Percentiles rank a stretch among this genome's conserved stretches.
Conservation (phyloP, 1,284 basidiomycete species). For the Sporisorium exsertum region DNA sequence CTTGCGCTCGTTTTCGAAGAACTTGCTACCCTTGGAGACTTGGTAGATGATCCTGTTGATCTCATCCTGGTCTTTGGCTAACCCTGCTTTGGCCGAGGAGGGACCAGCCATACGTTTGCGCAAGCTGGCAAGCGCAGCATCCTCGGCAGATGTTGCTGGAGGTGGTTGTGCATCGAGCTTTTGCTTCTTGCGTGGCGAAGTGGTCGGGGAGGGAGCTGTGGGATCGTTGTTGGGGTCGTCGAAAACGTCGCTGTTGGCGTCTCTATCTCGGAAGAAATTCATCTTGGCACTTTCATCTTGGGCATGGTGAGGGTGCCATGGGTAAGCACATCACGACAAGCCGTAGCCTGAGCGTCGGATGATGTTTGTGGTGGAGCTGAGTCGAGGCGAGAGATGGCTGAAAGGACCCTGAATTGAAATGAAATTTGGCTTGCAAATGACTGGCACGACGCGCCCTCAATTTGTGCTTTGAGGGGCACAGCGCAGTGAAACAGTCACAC, state of each 20-base stretch:
- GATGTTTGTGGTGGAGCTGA: slow-evolving; percentile 17
- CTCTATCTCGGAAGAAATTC: slow-evolving; percentile 53
- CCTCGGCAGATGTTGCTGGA: slow-evolving; percentile 9
- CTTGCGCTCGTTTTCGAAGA: slow-evolving; percentile 80
- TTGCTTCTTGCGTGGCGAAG: slow-evolving; percentile 46
- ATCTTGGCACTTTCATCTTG: slow-evolving; percentile 10
- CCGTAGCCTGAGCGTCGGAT: neutral
- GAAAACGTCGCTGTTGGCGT: slow-evolving; percentile 44
- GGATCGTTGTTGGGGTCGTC: slow-evolving; percentile 47
- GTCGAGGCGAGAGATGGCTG: slow-evolving; percentile 1
- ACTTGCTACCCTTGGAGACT: slow-evolving; percentile 66
- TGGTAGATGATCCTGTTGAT: slow-evolving; percentile 62
- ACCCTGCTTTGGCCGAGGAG: slow-evolving; percentile 65
- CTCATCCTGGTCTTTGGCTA: slow-evolving; percentile 61
- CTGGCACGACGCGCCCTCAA: neutral
- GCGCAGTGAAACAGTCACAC: neutral
- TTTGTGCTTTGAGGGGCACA: neutral
- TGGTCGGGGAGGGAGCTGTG: slow-evolving; percentile 36
- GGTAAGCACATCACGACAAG: slow-evolving; percentile 4
- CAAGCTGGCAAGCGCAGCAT: slow-evolving; percentile 53
- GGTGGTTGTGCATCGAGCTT: slow-evolving; percentile 13
- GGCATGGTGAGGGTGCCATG: neutral
- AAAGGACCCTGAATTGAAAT: slow-evolving; percentile 18
- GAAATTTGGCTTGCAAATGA: neutral
- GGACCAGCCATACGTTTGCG: slow-evolving; percentile 63